A percentile compares a stretch with the other conserved stretches of the same genome.
phyloP scores from a whole-genome alignment of 306 rosid species.

The Sesbania bispinosa region DNA sequence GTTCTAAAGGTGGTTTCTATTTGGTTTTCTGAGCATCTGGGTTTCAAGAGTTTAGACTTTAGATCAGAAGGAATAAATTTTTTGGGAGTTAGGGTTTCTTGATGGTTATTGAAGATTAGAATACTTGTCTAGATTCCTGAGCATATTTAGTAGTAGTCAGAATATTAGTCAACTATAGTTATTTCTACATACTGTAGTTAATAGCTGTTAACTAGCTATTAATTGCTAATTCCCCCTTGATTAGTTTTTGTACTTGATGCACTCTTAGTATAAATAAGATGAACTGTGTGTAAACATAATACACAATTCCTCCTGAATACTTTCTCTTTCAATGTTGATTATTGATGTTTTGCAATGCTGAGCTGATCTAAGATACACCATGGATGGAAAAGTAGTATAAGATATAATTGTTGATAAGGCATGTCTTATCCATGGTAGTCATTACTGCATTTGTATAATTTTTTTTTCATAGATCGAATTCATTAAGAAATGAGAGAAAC shows the following conservation, averaged over 20 bases:
- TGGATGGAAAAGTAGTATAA: neutral
- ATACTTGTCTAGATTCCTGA: neutral
- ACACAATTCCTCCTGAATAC: neutral
- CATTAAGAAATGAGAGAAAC: neutral
- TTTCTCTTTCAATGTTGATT: neutral
- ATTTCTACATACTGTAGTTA: neutral
- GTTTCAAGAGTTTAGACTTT: neutral
- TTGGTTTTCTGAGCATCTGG: neutral
- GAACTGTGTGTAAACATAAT: neutral
- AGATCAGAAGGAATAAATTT: neutral
- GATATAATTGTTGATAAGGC: neutral
- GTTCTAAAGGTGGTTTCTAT: neutral
- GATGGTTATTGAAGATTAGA: neutral
- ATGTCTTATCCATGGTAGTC: neutral
- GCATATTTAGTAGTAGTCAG: neutral
- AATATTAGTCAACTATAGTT: neutral
- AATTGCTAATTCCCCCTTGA: neutral
- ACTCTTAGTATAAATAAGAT: neutral
- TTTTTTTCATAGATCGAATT: neutral
- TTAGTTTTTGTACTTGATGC: neutral
- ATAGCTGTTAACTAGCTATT: neutral
- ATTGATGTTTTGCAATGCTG: neutral
- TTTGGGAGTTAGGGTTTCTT: conserved; percentile 4
- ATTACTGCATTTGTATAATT: neutral
- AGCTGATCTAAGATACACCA: neutral